These are phyloP conservation scores for Ceratobasidium sp. DNA, from an alignment of 1,284 basidiomycete species.

Conservation along the genomic window DNA sequence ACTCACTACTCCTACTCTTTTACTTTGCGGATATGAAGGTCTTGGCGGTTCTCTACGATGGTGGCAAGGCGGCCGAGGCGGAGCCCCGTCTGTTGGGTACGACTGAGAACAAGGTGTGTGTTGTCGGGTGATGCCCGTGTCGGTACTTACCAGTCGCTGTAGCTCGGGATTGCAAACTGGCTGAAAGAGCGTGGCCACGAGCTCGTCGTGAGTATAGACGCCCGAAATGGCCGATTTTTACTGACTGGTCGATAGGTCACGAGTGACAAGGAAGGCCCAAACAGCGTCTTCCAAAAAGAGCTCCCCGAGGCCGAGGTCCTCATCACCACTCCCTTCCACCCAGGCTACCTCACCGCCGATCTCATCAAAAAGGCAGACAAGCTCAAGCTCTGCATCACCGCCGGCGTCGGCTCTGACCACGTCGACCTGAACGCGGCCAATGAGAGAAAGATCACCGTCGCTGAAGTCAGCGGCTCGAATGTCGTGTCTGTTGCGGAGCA, in stretches of 20 bases:
- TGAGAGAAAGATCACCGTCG: constrained; percentile 83
- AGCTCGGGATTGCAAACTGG: constrained; percentile 83
- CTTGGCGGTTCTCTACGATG: constrained; percentile 85
- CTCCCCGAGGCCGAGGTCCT: constrained; percentile 84
- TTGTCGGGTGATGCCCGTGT: background rate
- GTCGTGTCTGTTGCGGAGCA: constrained; percentile 95
- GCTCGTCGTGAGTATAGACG: constrained; percentile 64
- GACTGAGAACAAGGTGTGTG: constrained; percentile 81
- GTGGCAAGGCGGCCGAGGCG: constrained; percentile 77
- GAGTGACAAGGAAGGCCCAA: constrained; percentile 79
- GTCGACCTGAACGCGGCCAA: constrained; percentile 92
- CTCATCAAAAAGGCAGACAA: constrained; percentile 77
- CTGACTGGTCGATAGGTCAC: constrained; percentile 4
- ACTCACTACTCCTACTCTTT: constrained; percentile 16
- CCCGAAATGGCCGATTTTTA: background rate
- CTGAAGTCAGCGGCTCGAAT: constrained; percentile 86
- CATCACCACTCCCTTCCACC: constrained; percentile 95
- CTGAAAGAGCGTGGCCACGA: constrained; percentile 84
- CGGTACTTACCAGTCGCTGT: constrained; percentile 16
- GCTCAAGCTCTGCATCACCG: constrained; percentile 92
- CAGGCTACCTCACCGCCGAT: constrained; percentile 71
- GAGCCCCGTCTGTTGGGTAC: constrained; percentile 91
- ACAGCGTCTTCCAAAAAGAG: constrained; percentile 90
- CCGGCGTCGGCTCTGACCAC: constrained; percentile 95
- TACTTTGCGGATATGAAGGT: constrained; percentile 63